Conservation (phyloP, 352 stramenopile genomes). For the Globisporangium cystogenes region DNA sequence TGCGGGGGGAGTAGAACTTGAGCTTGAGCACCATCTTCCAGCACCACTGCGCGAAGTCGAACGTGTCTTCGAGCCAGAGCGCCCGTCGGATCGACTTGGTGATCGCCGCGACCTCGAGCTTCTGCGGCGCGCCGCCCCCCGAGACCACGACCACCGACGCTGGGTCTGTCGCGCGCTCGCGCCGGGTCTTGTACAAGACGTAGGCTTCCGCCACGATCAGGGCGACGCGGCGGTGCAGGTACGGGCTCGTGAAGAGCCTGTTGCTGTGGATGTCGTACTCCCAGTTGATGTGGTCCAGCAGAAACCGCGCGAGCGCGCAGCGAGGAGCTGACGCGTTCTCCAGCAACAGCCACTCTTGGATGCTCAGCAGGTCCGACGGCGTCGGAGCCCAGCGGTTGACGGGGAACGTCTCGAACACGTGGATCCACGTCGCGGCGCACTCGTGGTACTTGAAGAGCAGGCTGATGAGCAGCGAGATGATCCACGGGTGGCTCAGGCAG, state of each 20-base stretch:
- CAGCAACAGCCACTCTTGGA: constrained; percentile 81
- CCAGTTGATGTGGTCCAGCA: constrained; percentile 85
- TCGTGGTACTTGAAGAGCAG: constrained; percentile 77
- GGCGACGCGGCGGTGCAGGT: constrained; percentile 72
- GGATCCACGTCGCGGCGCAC: constrained; percentile 71
- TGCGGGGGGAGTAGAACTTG: constrained; percentile 70
- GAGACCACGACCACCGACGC: constrained; percentile 34
- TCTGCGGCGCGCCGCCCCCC: constrained; percentile 40
- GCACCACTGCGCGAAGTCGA: constrained; percentile 83
- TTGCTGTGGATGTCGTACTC: constrained; percentile 65
- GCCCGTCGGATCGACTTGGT: constrained; percentile 71
- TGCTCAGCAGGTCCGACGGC: constrained; percentile 47
- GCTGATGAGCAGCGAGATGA: constrained; percentile 55
- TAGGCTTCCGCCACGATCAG: constrained; percentile 75
- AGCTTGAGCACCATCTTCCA: constrained; percentile 83
- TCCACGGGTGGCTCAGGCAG: constrained; percentile 51
- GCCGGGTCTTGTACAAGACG: constrained; percentile 57
- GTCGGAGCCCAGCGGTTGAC: constrained; percentile 81
- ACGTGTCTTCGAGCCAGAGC: constrained; percentile 50
- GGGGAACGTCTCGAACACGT: constrained; percentile 83
- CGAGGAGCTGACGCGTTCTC: constrained; percentile 59
- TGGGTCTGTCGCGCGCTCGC: constrained; percentile 28
- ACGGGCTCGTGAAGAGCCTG: constrained; percentile 56
- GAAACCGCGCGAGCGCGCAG: constrained; percentile 60
- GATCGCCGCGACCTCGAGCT: constrained; percentile 47